Evolutionary conservation across 495 filamentous ascomycete species (phyloP).

Genomic region (Penicillium manginii): DNA sequence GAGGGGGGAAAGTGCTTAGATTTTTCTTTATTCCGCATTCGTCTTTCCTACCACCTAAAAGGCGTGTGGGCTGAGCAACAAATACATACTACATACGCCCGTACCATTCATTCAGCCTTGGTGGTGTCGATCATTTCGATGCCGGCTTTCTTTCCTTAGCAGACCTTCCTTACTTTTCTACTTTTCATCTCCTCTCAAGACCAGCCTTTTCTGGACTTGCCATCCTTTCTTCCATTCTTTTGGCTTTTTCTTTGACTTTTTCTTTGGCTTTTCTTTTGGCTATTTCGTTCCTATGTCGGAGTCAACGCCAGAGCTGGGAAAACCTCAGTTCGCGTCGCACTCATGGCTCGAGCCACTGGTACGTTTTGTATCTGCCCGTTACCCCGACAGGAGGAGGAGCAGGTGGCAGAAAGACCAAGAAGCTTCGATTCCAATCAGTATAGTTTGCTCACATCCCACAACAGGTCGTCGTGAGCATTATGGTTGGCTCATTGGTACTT

Average conservation of each 20-base stretch:
- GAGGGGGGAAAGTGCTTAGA: neutral
- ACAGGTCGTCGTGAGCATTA: slow-evolving; percentile 62
- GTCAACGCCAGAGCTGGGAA: slow-evolving; percentile 31
- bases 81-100: no score
- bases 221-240: neutral
- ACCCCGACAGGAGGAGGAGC: neutral
- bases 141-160: neutral
- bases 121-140: neutral
- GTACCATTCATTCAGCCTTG: neutral
- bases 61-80: neutral
- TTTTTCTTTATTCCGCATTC: neutral
- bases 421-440: neutral
- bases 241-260: neutral
- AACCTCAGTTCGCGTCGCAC: slow-evolving; percentile 38
- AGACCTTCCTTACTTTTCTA: neutral
- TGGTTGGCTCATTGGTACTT: slow-evolving; percentile 58
- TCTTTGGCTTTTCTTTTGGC: neutral
- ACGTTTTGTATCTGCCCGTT: slow-evolving; percentile 21
- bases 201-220: neutral
- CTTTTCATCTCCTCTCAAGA: neutral
- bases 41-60: neutral
- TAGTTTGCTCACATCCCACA: neutral
- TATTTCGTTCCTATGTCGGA: slow-evolving; percentile 7
- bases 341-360: slow-evolving; percentile 65
- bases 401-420: neutral